Percentiles rank a stretch among this genome's conserved stretches.
phyloP scores from a whole-genome alignment of 2,329 filamentous ascomycete genomes.

The Gnomoniopsis smithogilvyi region DNA sequence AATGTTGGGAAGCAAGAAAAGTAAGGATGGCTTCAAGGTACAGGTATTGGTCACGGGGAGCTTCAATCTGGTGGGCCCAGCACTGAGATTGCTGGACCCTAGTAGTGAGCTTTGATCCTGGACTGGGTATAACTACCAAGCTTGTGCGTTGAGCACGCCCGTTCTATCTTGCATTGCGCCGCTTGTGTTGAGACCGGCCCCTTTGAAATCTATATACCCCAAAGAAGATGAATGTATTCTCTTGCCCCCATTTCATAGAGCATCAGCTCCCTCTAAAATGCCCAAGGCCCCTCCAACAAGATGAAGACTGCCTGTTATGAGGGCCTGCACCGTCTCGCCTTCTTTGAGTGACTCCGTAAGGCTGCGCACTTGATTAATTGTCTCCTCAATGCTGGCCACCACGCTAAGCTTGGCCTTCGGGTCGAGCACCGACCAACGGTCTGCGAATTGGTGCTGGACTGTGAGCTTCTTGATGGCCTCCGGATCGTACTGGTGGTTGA shows the following conservation, averaged over 20 bases:
- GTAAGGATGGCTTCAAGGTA: slow-evolving; percentile 19
- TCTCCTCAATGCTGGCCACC: slow-evolving; percentile 52
- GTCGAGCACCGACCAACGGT: slow-evolving; percentile 47
- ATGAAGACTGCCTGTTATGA: slow-evolving; percentile 47
- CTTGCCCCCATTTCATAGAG: too few relatives aligned
- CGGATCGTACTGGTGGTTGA: slow-evolving; percentile 53
- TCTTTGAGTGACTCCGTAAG: slow-evolving; percentile 26
- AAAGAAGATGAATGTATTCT: too few relatives aligned
- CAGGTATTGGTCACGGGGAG: slow-evolving; percentile 55
- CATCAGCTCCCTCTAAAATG: slow-evolving; percentile 28
- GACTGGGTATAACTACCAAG: slow-evolving; percentile 16
- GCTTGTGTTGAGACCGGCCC: background rate
- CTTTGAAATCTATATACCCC: too few relatives aligned
- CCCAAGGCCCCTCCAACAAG: slow-evolving; percentile 39
- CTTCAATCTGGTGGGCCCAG: slow-evolving; percentile 59
- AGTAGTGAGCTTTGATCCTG: slow-evolving; percentile 15
- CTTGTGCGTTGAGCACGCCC: slow-evolving; percentile 18
- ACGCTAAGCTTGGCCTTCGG: slow-evolving; percentile 42
- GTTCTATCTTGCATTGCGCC: background rate
- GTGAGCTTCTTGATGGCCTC: slow-evolving; percentile 49
- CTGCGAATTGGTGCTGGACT: slow-evolving; percentile 50
- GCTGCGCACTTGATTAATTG: slow-evolving; percentile 44
- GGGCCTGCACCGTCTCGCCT: slow-evolving; percentile 37
- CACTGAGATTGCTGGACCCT: slow-evolving; percentile 45
- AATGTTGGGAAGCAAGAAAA: too few relatives aligned